Evolutionary conservation across 1,284 basidiomycete species (phyloP).

Genomic region (Microbotryum intermedium): DNA sequence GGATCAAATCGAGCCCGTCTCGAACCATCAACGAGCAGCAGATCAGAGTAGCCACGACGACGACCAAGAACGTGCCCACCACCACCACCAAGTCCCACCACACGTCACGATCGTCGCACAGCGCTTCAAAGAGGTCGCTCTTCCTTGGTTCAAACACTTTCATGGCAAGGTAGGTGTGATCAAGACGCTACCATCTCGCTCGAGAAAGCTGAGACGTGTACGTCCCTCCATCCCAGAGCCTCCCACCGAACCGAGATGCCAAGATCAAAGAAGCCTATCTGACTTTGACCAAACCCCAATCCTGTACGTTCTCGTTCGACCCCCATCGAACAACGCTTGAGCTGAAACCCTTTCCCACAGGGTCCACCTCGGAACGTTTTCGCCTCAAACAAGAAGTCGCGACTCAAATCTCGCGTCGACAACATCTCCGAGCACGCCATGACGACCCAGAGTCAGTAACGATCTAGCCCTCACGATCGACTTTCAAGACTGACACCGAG

Average conservation of each 20-base stretch:
- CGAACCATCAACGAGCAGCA: too few relatives aligned
- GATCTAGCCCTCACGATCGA: too few relatives aligned
- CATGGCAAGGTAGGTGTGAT: constrained; percentile 10
- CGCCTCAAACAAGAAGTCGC: constrained; percentile 18
- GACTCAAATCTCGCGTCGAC: constrained; percentile 11
- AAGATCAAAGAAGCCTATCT: constrained; percentile 15
- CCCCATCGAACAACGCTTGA: too few relatives aligned
- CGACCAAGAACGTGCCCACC: too few relatives aligned
- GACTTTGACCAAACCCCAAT: background rate
- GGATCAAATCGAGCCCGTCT: too few relatives aligned
- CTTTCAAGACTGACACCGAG: background rate
- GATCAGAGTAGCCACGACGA: too few relatives aligned
- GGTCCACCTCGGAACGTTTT: constrained; percentile 6
- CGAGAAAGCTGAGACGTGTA: fast-evolving
- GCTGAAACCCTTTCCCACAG: background rate
- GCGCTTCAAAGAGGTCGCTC: background rate
- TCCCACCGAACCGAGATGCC: constrained; percentile 18
- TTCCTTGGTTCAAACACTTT: constrained; percentile 22
- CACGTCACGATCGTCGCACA: constrained; percentile 4
- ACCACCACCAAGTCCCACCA: too few relatives aligned
- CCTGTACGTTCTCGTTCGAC: constrained; percentile 5
- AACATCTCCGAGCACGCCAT: background rate
- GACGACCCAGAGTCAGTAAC: too few relatives aligned
- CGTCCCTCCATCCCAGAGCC: background rate
- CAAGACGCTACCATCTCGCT: background rate